Percentiles rank a stretch among this genome's conserved stretches.
Evolutionary conservation across 495 filamentous ascomycete species (phyloP).

Genomic region (Aspergillus coremiiformis): DNA sequence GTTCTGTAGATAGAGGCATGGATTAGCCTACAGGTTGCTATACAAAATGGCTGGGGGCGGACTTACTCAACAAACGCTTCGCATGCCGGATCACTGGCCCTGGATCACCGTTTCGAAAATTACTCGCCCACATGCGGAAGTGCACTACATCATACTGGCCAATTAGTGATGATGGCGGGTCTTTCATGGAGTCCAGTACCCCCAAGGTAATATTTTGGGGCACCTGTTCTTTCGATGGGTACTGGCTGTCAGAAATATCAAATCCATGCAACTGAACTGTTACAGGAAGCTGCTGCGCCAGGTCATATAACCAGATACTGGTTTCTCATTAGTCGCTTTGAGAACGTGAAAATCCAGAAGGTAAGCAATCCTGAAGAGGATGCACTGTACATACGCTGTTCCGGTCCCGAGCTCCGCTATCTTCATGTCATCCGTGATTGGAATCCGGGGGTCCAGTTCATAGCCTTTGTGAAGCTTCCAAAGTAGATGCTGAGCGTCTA

Average conservation of each 20-base stretch:
- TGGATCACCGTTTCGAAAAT: constrained; percentile 16
- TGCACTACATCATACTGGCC: constrained; percentile 34
- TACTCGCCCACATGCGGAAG: constrained; percentile 25
- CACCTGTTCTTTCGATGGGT: constrained; percentile 18
- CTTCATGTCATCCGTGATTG: constrained; percentile 17
- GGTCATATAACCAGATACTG: constrained; percentile 28
- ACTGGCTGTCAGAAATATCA: constrained; percentile 26
- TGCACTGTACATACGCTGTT: constrained; percentile 20
- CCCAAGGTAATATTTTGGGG: constrained; percentile 24
- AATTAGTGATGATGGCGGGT: constrained; percentile 16
- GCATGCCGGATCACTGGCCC: constrained; percentile 13
- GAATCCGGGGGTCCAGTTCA: constrained; percentile 19
- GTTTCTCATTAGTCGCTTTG: not conserved
- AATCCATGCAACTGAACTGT: constrained; percentile 19
- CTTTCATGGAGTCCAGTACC: constrained; percentile 18
- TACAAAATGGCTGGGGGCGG: not conserved
- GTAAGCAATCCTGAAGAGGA: too few species aligned
- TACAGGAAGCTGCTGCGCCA: constrained; percentile 18
- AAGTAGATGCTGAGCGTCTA: constrained; percentile 22
- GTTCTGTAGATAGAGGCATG: constrained; percentile 13
- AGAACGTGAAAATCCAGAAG: not conserved
- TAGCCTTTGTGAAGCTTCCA: constrained; percentile 24
- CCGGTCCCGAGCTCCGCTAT: constrained; percentile 29
- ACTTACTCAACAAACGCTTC: constrained; percentile 15
- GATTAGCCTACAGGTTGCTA: not conserved